Conservation (phyloP, 305 asterid genomes). For the Andrographis paniculata region DNA sequence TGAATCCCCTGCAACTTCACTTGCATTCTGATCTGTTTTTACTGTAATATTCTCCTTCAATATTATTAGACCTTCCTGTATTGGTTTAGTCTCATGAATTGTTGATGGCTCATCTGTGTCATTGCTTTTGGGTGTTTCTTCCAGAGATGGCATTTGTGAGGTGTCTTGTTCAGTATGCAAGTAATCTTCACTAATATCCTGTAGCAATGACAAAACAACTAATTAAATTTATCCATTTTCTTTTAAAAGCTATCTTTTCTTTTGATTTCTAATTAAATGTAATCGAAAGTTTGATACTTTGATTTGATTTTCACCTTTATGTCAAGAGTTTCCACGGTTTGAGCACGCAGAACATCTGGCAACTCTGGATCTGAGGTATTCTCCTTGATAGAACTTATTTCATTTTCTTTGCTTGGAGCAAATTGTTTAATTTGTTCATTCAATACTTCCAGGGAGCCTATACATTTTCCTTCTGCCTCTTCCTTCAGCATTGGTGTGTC, state of each 20-base stretch:
- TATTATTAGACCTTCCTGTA: background rate
- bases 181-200: conserved; percentile 19
- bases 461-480: too few species aligned
- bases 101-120: background rate
- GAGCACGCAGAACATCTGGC: too few species aligned
- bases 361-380: too few species aligned
- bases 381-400: too few species aligned
- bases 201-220: conserved; percentile 8
- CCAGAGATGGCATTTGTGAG: conserved; percentile 4
- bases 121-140: conserved; percentile 1
- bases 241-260: background rate
- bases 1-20: conserved; percentile 16
- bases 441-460: too few species aligned
- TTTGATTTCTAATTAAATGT: too few species aligned
- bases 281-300: too few species aligned
- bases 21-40: conserved; percentile 17
- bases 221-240: background rate
- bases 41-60: conserved; percentile 14
- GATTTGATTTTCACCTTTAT: too few species aligned
- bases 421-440: too few species aligned
- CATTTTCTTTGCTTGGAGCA: too few species aligned
- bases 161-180: conserved; percentile 6
- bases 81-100: conserved; percentile 2
- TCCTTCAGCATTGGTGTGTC: too few species aligned
- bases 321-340: too few species aligned